Conservation (phyloP, 2,329 filamentous ascomycete genomes). For the Trichoderma oligosporum region DNA sequence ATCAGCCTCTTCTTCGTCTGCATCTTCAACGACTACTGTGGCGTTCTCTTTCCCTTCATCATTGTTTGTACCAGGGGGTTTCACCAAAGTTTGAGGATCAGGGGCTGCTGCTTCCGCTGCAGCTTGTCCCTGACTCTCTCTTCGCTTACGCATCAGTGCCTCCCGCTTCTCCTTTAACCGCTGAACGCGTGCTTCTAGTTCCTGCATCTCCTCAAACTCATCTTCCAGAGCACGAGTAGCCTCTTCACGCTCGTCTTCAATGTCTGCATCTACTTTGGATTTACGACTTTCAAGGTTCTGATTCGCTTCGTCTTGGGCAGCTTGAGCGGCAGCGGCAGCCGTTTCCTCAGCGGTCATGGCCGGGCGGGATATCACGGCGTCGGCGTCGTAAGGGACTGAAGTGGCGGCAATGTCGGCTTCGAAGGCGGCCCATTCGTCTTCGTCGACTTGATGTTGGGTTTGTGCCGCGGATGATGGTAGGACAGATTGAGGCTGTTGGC, state of each 20-base stretch:
- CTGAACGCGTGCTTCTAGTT: constrained; percentile 67
- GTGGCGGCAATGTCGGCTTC: constrained; percentile 70
- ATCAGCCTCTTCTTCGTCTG: constrained; percentile 43
- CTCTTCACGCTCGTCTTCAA: constrained; percentile 70
- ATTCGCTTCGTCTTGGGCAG: constrained; percentile 41
- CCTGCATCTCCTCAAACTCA: constrained; percentile 80
- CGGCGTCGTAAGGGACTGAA: constrained; percentile 35
- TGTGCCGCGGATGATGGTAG: constrained; percentile 21
- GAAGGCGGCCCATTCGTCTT: constrained; percentile 83
- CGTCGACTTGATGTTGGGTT: constrained; percentile 47
- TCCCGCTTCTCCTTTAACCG: constrained; percentile 68
- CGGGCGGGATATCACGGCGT: constrained; percentile 64
- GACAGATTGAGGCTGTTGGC: background rate
- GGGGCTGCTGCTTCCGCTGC: constrained; percentile 11
- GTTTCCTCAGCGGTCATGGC: constrained; percentile 63
- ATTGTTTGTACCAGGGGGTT: background rate
- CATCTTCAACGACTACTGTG: constrained; percentile 30
- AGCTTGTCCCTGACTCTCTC: constrained; percentile 29
- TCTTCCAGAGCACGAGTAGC: constrained; percentile 68
- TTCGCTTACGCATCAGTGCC: constrained; percentile 46
- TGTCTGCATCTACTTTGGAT: constrained; percentile 50
- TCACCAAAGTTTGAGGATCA: constrained; percentile 13
- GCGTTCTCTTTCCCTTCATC: constrained; percentile 29
- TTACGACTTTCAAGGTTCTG: constrained; percentile 40
- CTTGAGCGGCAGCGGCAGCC: constrained; percentile 48